phyloP scores from a whole-genome alignment of 371 early-diverging fungal genomes.

The Mucor mucedo region DNA sequence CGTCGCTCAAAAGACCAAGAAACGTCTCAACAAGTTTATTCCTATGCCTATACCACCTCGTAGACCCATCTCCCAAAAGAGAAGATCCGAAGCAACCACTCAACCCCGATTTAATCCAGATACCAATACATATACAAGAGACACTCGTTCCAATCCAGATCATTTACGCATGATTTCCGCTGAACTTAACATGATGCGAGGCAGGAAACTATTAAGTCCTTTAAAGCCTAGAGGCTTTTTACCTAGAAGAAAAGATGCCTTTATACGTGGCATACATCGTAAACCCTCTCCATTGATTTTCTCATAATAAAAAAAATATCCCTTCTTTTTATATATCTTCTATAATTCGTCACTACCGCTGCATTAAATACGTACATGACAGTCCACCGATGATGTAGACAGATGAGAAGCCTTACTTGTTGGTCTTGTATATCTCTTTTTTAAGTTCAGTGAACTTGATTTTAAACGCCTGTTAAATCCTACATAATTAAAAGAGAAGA shows the following conservation, averaged over 20 bases:
- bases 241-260: constrained; percentile 60
- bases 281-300: constrained; percentile 31
- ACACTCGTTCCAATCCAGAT: constrained; percentile 66
- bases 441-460: no score
- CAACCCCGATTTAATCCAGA: constrained; percentile 56
- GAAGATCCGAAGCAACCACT: constrained; percentile 57
- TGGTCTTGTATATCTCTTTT: no score
- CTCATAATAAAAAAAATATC: not conserved
- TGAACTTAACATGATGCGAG: constrained; percentile 65
- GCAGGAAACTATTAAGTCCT: constrained; percentile 59
- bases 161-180: constrained; percentile 66
- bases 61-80: constrained; percentile 34
- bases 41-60: constrained; percentile 55
- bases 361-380: no score
- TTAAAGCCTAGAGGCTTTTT: constrained; percentile 65
- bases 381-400: no score
- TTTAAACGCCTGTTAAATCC: no score
- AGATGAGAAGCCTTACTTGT: no score
- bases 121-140: constrained; percentile 58
- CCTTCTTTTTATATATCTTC: no score
- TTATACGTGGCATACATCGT: constrained; percentile 42
- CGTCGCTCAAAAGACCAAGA: constrained; percentile 2
- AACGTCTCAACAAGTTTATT: constrained; percentile 28
- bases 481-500: no score
- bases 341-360: not conserved